Conservation (phyloP, 805 yeast species). For the Starmera dryadoides region DNA sequence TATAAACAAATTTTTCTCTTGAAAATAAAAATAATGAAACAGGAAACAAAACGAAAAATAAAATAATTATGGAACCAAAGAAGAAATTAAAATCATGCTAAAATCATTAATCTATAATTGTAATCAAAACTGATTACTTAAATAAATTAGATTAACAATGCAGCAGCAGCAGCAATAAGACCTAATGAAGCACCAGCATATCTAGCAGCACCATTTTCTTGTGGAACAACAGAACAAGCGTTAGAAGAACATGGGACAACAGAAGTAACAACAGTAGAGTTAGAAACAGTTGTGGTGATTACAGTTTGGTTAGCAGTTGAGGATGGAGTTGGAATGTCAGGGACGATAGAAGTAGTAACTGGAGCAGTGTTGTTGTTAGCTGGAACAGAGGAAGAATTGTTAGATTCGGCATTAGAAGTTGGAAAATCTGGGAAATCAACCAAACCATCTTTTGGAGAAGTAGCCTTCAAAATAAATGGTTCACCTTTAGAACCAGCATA, state of each 20-base stretch:
- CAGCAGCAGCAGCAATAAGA: constrained; percentile 25
- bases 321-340: background rate
- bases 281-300: constrained; percentile 23
- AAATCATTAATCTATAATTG: no score
- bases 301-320: constrained; percentile 8
- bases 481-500: constrained; percentile 8
- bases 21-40: no score
- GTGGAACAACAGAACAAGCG: constrained; percentile 15
- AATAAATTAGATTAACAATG: constrained; percentile 18
- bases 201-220: background rate
- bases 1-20: no score
- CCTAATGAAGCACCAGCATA: constrained; percentile 17
- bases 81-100: no score
- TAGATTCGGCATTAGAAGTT: constrained; percentile 5
- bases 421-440: no score
- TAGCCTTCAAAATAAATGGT: constrained; percentile 12
- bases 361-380: background rate
- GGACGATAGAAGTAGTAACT: constrained; percentile 2
- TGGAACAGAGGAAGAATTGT: constrained; percentile 1
- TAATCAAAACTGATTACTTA: no score
- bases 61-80: no score
- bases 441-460: no score
- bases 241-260: constrained; percentile 7
- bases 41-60: no score
- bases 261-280: no score